Base-by-base conservation (phyloP, 805 yeast genomes). In the Hanseniaspora lindneri region DNA sequence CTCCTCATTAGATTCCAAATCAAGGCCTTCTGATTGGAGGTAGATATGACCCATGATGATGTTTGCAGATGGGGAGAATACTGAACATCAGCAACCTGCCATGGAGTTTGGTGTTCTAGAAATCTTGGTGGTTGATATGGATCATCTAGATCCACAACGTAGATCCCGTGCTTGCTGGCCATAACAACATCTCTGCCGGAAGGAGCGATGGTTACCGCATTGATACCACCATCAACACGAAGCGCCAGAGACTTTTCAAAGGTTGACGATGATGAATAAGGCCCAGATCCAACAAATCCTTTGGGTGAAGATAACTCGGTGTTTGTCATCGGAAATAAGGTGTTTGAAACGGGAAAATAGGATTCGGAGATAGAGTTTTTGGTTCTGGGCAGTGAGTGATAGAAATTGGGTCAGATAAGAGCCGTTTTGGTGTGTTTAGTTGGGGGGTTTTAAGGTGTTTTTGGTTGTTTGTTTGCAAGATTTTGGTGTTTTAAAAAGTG, bases 21-120 rank as follows among this genome's bases (percentile, higher is more conserved):
- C 59, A 92, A 70, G 1, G 95, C 97, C 66, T 89, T 89, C 60
- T 89, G 98, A 62, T 89, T 92, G 1, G 95, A 82, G 0, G 97
- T 86, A 0, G 95, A 84, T 1, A 89, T 81, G 37, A 92, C 85
- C 95, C 96, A 88, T 5, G 81, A 71, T 1, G 95, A 89, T 54
- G 83, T 84, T 1, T 79, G 72, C 5, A 74, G 70, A 60, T 92
- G 96, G 0, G 96, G 96, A 2, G 94, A 84, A 97, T 98, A 92
- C 63, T 92, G 97, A 1, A 89, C 96, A 61, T 89, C 96, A 0
- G 98, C 96, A 3, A 92, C 98, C 62, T 92, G 97, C 97, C 97
- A 92, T 0, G 94, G 79, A 0, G 96, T 89, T 30, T 79, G 72
- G 59, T 92, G 96, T 49, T 80, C 94, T 14, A 92, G 73, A 88